These are phyloP conservation scores for Cinnamomum micranthum DNA, from an alignment of 164 flowering plant genomes.

Conservation along the genomic window DNA sequence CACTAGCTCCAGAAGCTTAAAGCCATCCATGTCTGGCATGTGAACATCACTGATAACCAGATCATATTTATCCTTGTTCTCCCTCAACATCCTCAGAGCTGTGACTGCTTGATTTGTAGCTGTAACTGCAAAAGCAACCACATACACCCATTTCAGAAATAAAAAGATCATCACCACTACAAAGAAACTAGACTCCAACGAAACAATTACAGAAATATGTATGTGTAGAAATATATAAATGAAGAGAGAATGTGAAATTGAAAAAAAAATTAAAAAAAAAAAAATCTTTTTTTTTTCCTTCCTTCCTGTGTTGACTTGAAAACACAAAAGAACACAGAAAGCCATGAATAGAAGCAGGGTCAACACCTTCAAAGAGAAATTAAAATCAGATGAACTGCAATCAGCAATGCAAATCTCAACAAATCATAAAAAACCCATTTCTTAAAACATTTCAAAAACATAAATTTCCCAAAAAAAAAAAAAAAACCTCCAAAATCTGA, in stretches of 20 bases:
- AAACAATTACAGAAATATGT: background rate
- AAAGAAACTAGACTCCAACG: background rate
- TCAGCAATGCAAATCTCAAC: background rate
- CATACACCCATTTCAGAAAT: background rate
- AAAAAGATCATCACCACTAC: background rate
- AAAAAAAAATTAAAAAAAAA: too few species aligned
- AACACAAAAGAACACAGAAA: background rate
- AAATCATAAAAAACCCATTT: background rate
- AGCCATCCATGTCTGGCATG: conserved; percentile 98
- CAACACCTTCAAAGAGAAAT: background rate
- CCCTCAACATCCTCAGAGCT: conserved; percentile 73
- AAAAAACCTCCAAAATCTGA: background rate
- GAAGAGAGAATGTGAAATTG: too few species aligned
- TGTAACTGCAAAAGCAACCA: conserved; percentile 50
- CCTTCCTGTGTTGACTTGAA: background rate
- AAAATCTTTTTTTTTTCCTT: too few species aligned
- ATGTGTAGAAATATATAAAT: too few species aligned
- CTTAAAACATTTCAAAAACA: background rate
- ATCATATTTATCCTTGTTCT: conserved; percentile 59
- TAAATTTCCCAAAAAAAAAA: background rate
- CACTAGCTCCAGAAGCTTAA: conserved; percentile 81
- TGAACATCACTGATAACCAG: conserved; percentile 82
- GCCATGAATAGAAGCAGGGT: background rate
- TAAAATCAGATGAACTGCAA: background rate
- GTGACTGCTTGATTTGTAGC: conserved; percentile 50